Conservation (phyloP, 192 early-diverging fungal genomes). For the Entomortierella parvispora region DNA sequence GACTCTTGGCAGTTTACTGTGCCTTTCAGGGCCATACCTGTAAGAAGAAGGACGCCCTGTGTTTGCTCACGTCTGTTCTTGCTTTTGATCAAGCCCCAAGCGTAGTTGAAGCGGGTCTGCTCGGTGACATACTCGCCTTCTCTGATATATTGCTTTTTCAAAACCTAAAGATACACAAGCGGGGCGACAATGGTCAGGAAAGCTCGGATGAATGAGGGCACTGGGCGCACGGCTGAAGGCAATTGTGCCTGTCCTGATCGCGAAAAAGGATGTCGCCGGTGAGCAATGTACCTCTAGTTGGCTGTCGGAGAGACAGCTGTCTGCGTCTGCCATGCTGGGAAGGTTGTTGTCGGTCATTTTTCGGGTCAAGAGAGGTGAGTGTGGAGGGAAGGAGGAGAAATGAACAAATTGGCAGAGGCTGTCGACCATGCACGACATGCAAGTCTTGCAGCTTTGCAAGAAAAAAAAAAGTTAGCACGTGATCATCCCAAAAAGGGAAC, state of each 20-base stretch:
- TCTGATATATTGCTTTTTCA: slow-evolving; percentile 76
- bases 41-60: slow-evolving; percentile 78
- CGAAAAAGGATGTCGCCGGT: not conserved
- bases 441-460: no score
- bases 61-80: slow-evolving; percentile 73
- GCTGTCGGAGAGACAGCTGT: slow-evolving; percentile 47
- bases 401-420: not conserved
- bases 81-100: slow-evolving; percentile 90
- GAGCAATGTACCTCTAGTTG: slow-evolving; percentile 51
- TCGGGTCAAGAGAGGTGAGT: not conserved
- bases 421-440: not conserved
- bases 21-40: slow-evolving; percentile 60
- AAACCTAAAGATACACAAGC: slow-evolving; percentile 57
- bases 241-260: not conserved
- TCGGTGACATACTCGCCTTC: slow-evolving; percentile 72
- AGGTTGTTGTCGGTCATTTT: slow-evolving; percentile 43
- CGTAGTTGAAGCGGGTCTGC: slow-evolving; percentile 98
- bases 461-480: not conserved
- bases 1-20: slow-evolving; percentile 23
- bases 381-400: not conserved
- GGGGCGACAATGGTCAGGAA: not conserved
- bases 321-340: slow-evolving; percentile 46
- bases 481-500: not conserved
- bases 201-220: not conserved
- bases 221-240: not conserved